Base-by-base conservation (phyloP, 768 basidiomycete genomes). In the Mycena chlorophos region DNA sequence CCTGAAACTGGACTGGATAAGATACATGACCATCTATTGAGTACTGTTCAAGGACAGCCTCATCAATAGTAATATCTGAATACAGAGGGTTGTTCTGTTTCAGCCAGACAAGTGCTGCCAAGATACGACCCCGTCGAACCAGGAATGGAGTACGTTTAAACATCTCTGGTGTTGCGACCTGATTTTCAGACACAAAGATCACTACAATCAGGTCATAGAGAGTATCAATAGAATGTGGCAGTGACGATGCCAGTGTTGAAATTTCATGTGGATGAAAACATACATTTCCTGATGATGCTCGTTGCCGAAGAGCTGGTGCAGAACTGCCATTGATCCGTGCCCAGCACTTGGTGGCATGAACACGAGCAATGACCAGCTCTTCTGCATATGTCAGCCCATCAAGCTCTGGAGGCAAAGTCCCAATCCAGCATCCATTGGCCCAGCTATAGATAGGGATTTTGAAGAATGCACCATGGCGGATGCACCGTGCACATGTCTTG, bases 361-460 rank as follows among this genome's bases (percentile, higher is more conserved):
- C 47, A 13, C 51, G 20, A 0, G 62, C 50, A 43, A 63, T 61
- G 31, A 57, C 56, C 4, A 56, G 49, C 29, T 63, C 62, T 39
- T 63, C 56, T 1, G 46, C 34, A 37, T 50, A 63, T 10, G 62
- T 31, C 14, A 63, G 43, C 1, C 40, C n/a, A 1, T 12, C 4
- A 17, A 64, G 37, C 20, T 54, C 52, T 14, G 47, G 5, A 1
- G 63, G 65, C 12, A 57, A 22, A 1, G 47, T 34, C 2, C 65
- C 65, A 19, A 64, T 55, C 65, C 65, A 66, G 22, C 59, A 63
- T 17, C 63, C 61, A 47, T 65, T 64, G 8, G 63, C 64, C 55
- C 54, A 65, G 29, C 62, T 60, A 28, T 49, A 43, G 3, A 58
- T 5, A 2, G 63, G 62, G n/a, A 61, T 38, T n/a, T 34, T 26